phyloP scores from a whole-genome alignment of 495 filamentous ascomycete species.

The Lasiosphaeria hispida region DNA sequence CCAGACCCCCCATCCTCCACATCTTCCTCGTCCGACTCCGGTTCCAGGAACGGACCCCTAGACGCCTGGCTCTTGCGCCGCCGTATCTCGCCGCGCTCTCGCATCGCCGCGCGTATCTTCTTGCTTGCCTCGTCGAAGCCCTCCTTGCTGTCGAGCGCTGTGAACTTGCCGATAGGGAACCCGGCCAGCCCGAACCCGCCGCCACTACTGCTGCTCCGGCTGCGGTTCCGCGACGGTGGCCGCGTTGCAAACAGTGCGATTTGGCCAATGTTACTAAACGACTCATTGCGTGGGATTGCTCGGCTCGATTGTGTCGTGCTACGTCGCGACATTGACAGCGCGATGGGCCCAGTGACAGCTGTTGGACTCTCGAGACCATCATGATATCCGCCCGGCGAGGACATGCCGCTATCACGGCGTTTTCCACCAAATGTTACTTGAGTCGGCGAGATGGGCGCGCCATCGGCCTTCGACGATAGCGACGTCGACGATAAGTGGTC shows the following conservation, averaged over 20 bases:
- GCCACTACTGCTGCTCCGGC: conserved; percentile 66
- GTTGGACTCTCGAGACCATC: conserved; percentile 25
- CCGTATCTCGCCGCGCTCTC: conserved; percentile 72
- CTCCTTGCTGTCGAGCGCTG: conserved; percentile 66
- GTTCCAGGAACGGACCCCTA: conserved; percentile 29
- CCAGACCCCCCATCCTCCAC: conserved; percentile 34
- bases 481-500: conserved; percentile 34
- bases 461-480: conserved; percentile 16
- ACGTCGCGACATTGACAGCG: conserved; percentile 24
- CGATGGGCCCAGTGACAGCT: conserved; percentile 13
- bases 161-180: conserved; percentile 70
- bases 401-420: conserved; percentile 30
- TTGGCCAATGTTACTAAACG: conserved; percentile 80
- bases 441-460: conserved; percentile 12
- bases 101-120: conserved; percentile 86
- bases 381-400: conserved; percentile 17
- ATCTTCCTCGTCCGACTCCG: conserved; percentile 27
- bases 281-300: conserved; percentile 81
- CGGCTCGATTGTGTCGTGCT: conserved; percentile 46
- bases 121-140: conserved; percentile 78
- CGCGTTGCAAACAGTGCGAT: conserved; percentile 87
- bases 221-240: conserved; percentile 68
- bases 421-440: neutral
- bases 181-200: conserved; percentile 48
- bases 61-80: conserved; percentile 62